Evolutionary conservation across 352 stramenopile genomes (phyloP), one percentile per base, ranked within the genome.

Genomic region (Globisporangium emineosum): DNA sequence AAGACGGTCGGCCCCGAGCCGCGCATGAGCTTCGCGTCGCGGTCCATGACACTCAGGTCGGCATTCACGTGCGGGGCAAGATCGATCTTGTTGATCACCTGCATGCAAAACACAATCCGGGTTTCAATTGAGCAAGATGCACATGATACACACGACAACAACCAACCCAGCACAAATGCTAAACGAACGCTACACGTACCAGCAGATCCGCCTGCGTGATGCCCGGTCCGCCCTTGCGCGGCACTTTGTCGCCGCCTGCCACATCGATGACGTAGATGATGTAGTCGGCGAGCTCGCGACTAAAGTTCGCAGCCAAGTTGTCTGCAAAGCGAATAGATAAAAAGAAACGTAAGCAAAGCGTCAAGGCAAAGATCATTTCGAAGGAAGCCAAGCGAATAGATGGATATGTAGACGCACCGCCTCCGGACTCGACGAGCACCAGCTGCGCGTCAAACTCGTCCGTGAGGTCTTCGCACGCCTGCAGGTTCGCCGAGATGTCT

Each of bases 181-280:
- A n/a, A n/a, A n/a, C n/a, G n/a, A n/a, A n/a, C n/a, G n/a, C n/a
- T 47, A 8, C 23, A 21, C 17, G 40, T 69, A 78, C 84, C 5
- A 99, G 80, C 57, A 99, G 74, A 72, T 99, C 96, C 13, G 87
- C 95, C 74, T 99, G 96, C 2, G 96, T 99, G 70, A 99, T 98
- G 29, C 97, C 97, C 1, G 97, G 97, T 43, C 97, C 97, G 58
- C 97, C 97, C 75, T 99, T 99, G 62, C 97, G 89, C 27, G 97
- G 97, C 58, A 99, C 90, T 73, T 99, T 99, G 73, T 99, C 97
- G 23, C 97, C 97, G 27, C 97, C 97, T 19, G 97, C 95, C 30
- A 99, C 97, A 76, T 99, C 97, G 74, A 99, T 99, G 15, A 99
- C 97, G 76, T 99, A 99, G 63, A 99, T 92, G 40, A 98, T 99